Conservation (phyloP, 768 basidiomycete genomes). For the Holtermanniella nyarrowii region DNA sequence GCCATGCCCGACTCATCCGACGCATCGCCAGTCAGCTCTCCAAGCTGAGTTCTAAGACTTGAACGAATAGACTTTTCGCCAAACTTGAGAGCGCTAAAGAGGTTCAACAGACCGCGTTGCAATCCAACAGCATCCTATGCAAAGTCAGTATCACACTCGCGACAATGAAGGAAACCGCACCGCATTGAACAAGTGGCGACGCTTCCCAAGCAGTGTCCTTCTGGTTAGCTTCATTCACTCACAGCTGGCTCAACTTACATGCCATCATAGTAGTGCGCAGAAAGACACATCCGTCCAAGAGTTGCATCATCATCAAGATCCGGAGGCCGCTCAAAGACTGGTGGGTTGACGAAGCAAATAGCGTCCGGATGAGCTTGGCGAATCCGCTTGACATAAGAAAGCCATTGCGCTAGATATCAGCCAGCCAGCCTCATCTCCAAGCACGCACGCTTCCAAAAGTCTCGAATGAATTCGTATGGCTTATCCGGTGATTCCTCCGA, state of each 20-base stretch:
- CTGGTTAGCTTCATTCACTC: too few relatives aligned
- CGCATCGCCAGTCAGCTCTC: slow-evolving; percentile 67
- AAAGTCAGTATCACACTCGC: not conserved
- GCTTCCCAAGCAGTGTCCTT: slow-evolving; percentile 84
- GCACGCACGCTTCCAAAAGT: slow-evolving; percentile 64
- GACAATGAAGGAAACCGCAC: slow-evolving; percentile 31
- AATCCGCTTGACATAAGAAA: slow-evolving; percentile 36
- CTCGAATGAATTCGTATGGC: slow-evolving; percentile 56
- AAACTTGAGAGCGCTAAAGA: slow-evolving; percentile 62
- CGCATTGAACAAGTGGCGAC: slow-evolving; percentile 79
- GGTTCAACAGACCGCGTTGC: slow-evolving; percentile 57
- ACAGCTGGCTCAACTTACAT: too few relatives aligned
- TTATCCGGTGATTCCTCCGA: slow-evolving; percentile 36
- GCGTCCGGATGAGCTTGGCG: slow-evolving; percentile 61
- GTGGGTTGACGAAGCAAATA: slow-evolving; percentile 82
- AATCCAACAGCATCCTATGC: slow-evolving; percentile 55
- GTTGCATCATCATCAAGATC: slow-evolving; percentile 49
- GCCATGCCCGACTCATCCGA: slow-evolving; percentile 13
- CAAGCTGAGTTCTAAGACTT: slow-evolving; percentile 70
- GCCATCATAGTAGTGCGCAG: slow-evolving; percentile 89
- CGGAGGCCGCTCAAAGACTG: slow-evolving; percentile 78
- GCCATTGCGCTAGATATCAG: slow-evolving; percentile 18
- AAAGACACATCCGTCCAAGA: slow-evolving; percentile 60
- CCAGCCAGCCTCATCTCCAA: slow-evolving; percentile 19
- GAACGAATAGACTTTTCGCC: slow-evolving; percentile 70